Evolutionary conservation across 257 asterid species (phyloP), one percentile per base, ranked within the genome.

Genomic region (Solanum arcanum): DNA sequence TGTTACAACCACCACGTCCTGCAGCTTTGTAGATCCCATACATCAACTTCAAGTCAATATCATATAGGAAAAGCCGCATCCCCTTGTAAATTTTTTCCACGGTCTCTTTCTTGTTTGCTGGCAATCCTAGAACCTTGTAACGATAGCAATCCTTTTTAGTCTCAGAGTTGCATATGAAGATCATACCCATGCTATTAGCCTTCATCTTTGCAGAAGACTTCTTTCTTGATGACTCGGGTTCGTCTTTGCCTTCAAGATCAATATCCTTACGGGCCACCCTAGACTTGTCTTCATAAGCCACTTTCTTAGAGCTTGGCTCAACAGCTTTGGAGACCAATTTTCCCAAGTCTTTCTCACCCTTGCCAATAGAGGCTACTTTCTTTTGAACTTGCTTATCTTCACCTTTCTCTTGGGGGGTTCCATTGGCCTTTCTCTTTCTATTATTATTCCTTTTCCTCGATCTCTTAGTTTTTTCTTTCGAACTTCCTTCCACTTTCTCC

Each of bases 11-110:
- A 62, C 99, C 99, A 49, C 88, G 93, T 72, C 92, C 98, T 3
- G 92, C 91, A 89, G 99, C 99, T 93, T 93, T 95, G 75, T 93
- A 95, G 87, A 97, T 95, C 42, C 99, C 99, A 72, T 97, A 91
- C 95, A 97, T 74, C 94, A 97, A 90, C 89, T 94, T 97, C 83
- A 90, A 87, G 89, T 95, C 98, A 18, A 94, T 84, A 74, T 97
- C 99, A 69, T 94, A 97, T 23, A 97, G 83, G 85, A 97, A 97
- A 29, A 97, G 94, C 47, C 97, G 91, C 98, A 95, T 97, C 85
- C 99, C 99, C 70, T 91, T 90, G 89, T 94, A 95, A 89, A 97
- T 91, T 91, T 94, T 93, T 88, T 90, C 91, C 56, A 97, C 99
- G 1, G 88, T 16, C 86, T 92, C 92, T 92, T 91, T 92, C 94